Evolutionary conservation across 306 rosid genomes (phyloP).

Genomic region (Spatholobus suberectus): DNA sequence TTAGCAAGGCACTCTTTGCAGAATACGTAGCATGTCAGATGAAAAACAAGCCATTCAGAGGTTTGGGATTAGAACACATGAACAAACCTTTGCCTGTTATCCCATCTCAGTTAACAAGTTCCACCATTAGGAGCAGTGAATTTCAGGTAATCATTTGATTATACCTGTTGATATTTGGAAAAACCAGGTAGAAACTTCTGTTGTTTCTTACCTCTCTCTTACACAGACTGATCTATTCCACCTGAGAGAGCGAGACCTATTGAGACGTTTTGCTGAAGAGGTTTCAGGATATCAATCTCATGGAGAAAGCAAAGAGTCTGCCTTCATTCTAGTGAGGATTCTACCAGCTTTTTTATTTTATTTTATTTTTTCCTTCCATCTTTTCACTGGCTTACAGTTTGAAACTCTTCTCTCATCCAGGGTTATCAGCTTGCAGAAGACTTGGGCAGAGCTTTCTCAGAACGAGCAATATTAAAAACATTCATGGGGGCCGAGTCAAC

Average conservation of each 20-base stretch:
- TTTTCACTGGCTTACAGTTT: slow-evolving; percentile 23
- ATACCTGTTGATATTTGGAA: slow-evolving; percentile 18
- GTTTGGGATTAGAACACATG: slow-evolving; percentile 92
- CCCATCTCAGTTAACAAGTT: slow-evolving; percentile 70
- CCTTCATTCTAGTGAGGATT: slow-evolving; percentile 69
- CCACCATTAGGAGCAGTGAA: slow-evolving; percentile 63
- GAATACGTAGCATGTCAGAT: slow-evolving; percentile 68
- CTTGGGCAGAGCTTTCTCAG: slow-evolving; percentile 91
- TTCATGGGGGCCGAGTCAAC: slow-evolving; percentile 69
- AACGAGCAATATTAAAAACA: slow-evolving; percentile 63
- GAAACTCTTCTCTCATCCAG: slow-evolving; percentile 51
- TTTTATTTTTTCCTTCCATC: background rate
- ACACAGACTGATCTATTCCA: slow-evolving; percentile 73
- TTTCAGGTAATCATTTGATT: slow-evolving; percentile 71
- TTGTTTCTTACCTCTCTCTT: slow-evolving; percentile 42
- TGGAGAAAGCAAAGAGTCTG: slow-evolving; percentile 78
- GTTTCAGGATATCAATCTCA: slow-evolving; percentile 68
- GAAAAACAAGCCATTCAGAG: slow-evolving; percentile 71
- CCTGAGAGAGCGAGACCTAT: slow-evolving; percentile 86
- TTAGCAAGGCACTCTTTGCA: slow-evolving; percentile 88
- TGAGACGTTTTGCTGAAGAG: slow-evolving; percentile 76
- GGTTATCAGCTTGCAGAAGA: slow-evolving; percentile 89
- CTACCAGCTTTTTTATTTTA: background rate
- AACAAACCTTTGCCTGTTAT: slow-evolving; percentile 68
- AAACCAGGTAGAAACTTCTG: slow-evolving; percentile 18